A percentile compares a stretch with the other conserved stretches of the same genome.
These are phyloP conservation scores for Lepidium campestre DNA, from an alignment of 441 rosid genomes.

Conservation along the genomic window DNA sequence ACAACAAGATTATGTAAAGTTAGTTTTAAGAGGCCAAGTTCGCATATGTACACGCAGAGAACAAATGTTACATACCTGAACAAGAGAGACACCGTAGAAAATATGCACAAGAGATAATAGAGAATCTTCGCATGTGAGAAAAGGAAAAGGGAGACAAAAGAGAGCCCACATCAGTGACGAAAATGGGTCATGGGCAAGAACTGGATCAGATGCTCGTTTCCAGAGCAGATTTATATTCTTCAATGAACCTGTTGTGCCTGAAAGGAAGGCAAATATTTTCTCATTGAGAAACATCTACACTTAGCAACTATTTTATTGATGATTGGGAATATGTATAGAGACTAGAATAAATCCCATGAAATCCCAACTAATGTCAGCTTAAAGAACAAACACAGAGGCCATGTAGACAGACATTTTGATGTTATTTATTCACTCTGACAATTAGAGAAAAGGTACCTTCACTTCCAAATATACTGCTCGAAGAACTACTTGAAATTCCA, in stretches of 20 bases:
- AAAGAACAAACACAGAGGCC: not conserved
- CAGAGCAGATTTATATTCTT: slow-evolving; percentile 61
- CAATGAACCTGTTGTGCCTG: slow-evolving; percentile 51
- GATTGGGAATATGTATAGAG: not conserved
- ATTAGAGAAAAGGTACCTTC: slow-evolving; percentile 42
- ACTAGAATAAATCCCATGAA: not conserved
- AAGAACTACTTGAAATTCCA: slow-evolving; percentile 43
- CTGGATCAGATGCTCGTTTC: slow-evolving; percentile 82
- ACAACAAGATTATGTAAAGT: slow-evolving; percentile 21
- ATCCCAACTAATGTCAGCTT: slow-evolving; percentile 1
- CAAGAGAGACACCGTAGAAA: slow-evolving; percentile 67
- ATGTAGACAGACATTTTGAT: not conserved
- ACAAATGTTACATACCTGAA: slow-evolving; percentile 61
- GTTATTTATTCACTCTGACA: not conserved
- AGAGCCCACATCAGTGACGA: slow-evolving; percentile 98
- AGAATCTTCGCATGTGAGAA: slow-evolving; percentile 74
- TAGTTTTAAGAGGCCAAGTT: not conserved
- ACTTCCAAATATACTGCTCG: slow-evolving; percentile 27
- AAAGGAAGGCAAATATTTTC: slow-evolving; percentile 18
- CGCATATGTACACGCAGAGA: slow-evolving; percentile 5
- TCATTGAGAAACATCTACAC: slow-evolving; percentile 4
- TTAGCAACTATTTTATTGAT: slow-evolving; percentile 3
- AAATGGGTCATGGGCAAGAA: slow-evolving; percentile 89
- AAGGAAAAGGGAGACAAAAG: slow-evolving; percentile 91
- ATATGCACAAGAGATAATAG: slow-evolving; percentile 80